A percentile compares a stretch with the other conserved stretches of the same genome.
Conservation (phyloP, 257 asterid species). For the Ehretia macrophylla region DNA sequence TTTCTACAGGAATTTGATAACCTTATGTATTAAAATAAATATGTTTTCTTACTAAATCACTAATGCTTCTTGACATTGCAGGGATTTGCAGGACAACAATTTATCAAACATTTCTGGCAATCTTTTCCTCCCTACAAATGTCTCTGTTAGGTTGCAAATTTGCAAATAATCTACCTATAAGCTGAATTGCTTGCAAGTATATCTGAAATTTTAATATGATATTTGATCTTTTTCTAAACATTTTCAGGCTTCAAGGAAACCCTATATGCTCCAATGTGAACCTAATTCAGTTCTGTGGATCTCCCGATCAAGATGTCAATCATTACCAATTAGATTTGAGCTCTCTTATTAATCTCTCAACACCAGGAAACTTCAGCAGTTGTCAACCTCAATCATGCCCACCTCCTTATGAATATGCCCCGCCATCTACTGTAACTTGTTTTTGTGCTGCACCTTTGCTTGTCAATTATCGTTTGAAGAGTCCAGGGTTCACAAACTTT, state of each 20-base stretch:
- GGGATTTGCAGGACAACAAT: slow-evolving; percentile 66
- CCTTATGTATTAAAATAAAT: too few relatives aligned
- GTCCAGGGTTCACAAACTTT: slow-evolving; percentile 85
- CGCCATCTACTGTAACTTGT: slow-evolving; percentile 50
- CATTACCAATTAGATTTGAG: background rate
- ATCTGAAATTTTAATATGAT: background rate
- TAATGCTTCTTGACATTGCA: slow-evolving; percentile 30
- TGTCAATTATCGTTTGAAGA: slow-evolving; percentile 82
- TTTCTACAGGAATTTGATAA: too few relatives aligned
- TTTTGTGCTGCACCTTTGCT: slow-evolving; percentile 76
- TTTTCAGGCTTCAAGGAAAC: slow-evolving; percentile 80
- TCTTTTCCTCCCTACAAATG: slow-evolving; percentile 35
- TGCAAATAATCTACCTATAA: background rate
- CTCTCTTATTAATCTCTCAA: slow-evolving; percentile 7
- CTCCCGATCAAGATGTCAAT: slow-evolving; percentile 37
- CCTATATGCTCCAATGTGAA: slow-evolving; percentile 50
- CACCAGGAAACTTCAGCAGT: slow-evolving; percentile 30
- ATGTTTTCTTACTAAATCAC: background rate
- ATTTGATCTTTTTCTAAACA: background rate
- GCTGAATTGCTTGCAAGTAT: background rate
- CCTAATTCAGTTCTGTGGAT: slow-evolving; percentile 40
- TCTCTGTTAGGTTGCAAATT: slow-evolving; percentile 64
- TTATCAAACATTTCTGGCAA: slow-evolving; percentile 58
- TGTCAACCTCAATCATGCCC: slow-evolving; percentile 54
- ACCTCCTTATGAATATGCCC: slow-evolving; percentile 45